Percentiles rank a stretch among this genome's conserved stretches.
phyloP scores from a whole-genome alignment of 345 rosid species.

The Heritiera fomes region DNA sequence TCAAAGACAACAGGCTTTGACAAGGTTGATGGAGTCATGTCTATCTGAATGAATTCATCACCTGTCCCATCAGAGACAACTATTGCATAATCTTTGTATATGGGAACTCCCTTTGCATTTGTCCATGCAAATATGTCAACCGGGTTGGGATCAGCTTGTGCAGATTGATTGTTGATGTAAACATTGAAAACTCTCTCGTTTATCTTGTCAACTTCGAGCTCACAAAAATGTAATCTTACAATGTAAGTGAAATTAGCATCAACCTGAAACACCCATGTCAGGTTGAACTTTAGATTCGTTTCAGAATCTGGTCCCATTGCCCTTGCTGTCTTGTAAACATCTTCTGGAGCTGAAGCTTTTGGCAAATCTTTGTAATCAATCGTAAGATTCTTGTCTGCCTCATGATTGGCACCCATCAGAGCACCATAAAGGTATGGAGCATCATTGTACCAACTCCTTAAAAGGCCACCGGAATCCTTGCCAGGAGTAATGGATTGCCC shows the following conservation, averaged over 20 bases:
- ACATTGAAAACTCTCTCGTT: constrained; percentile 72
- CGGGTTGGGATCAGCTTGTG: constrained; percentile 36
- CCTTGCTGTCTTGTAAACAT: constrained; percentile 64
- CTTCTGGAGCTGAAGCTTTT: constrained; percentile 46
- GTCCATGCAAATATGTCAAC: constrained; percentile 70
- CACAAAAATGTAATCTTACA: constrained; percentile 77
- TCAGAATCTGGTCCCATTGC: constrained; percentile 46
- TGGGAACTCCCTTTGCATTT: constrained; percentile 44
- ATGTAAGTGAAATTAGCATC: constrained; percentile 71
- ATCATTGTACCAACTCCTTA: constrained; percentile 77
- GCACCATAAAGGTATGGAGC: constrained; percentile 56
- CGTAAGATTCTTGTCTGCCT: constrained; percentile 21
- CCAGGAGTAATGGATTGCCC: constrained; percentile 60
- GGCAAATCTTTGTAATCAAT: constrained; percentile 48
- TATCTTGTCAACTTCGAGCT: constrained; percentile 39
- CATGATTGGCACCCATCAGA: constrained; percentile 39
- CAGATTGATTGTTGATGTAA: constrained; percentile 62
- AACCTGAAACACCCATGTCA: constrained; percentile 73
- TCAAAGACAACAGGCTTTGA: constrained; percentile 49
- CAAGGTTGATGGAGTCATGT: constrained; percentile 48
- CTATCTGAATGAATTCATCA: constrained; percentile 47
- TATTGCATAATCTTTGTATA: constrained; percentile 58
- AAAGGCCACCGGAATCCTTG: constrained; percentile 56
- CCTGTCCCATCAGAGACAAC: constrained; percentile 40
- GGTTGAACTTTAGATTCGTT: constrained; percentile 49